Evolutionary conservation across 441 rosid genomes (phyloP), one percentile per base, ranked within the genome.

Genomic region (Viola pubescens): DNA sequence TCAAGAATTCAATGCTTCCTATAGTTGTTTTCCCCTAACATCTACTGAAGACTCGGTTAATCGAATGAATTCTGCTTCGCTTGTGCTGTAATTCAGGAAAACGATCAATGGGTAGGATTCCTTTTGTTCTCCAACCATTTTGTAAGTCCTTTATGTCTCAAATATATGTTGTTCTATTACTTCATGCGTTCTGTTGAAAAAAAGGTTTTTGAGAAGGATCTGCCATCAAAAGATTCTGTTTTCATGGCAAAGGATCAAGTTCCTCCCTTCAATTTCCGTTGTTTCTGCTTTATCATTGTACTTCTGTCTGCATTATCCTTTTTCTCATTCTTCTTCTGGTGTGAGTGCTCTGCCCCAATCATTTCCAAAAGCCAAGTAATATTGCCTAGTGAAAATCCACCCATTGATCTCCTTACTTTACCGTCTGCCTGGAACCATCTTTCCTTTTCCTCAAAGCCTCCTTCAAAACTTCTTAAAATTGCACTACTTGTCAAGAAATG

Each of bases 401-500:
- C 76, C 11, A 70, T 85, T 59, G 65, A 82, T 64, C 91, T 91
- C 66, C 88, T 81, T 52, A 61, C 61, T 6, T 82, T 73, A 56
- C 73, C 87, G 45, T 73, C 81, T 40, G 86, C 96, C 4, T 88
- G 94, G 96, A 88, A 87, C 71, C 79, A 71, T 64, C 88, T 88
- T 41, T 69, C 74, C 3, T 91, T 91, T 44, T 12, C 74, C 63
- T 12, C 67, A 0, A 56, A 60, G 11, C 68, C 72, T 43, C 82
- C 89, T 4, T 69, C 62, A 4, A 75, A 70, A 66, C 63, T 63
- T 54, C 85, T 88, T 49, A 86, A 83, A 67, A 79, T 91, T 60
- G 95, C 95, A 0, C 75, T 86, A 56, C 86, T 86, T 12, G 96
- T 91, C 11, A 88, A 91, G 80, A 88, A 83, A 75, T 91, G 96